These are phyloP conservation scores for Silene uniflora DNA, from an alignment of 148 eudicot species.

Conservation along the genomic window DNA sequence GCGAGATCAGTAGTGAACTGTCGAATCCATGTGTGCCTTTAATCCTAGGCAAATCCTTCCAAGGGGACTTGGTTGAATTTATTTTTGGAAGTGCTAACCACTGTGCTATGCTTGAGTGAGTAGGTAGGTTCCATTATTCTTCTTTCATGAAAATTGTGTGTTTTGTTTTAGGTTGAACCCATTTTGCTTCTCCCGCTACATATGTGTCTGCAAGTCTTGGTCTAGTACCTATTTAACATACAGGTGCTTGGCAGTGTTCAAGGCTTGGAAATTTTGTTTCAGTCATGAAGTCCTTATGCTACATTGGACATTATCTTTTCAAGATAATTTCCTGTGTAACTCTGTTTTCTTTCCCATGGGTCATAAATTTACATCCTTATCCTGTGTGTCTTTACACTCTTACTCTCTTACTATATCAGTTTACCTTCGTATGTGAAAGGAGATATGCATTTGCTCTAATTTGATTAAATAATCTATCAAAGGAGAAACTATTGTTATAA, in stretches of 20 bases:
- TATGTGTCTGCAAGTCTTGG: neutral
- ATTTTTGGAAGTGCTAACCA: too few relatives aligned
- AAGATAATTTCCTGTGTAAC: neutral
- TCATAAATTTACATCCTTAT: neutral
- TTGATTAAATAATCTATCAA: neutral
- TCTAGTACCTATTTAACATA: neutral
- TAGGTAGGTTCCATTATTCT: neutral
- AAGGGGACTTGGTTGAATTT: too few relatives aligned
- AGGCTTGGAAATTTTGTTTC: neutral
- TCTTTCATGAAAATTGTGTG: conserved; percentile 1
- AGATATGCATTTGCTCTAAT: neutral
- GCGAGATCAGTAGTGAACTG: neutral
- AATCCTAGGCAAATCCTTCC: neutral
- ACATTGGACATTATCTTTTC: neutral
- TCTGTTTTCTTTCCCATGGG: neutral
- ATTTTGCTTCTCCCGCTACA: neutral
- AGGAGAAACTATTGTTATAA: neutral
- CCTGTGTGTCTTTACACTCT: neutral
- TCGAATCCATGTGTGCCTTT: neutral
- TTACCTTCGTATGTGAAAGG: neutral
- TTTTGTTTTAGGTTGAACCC: neutral
- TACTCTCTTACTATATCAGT: neutral
- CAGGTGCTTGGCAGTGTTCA: neutral
- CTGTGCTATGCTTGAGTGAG: neutral
- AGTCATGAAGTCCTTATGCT: neutral